phyloP scores from a whole-genome alignment of 2,329 filamentous ascomycete species.

The Fusarium nelsonii region DNA sequence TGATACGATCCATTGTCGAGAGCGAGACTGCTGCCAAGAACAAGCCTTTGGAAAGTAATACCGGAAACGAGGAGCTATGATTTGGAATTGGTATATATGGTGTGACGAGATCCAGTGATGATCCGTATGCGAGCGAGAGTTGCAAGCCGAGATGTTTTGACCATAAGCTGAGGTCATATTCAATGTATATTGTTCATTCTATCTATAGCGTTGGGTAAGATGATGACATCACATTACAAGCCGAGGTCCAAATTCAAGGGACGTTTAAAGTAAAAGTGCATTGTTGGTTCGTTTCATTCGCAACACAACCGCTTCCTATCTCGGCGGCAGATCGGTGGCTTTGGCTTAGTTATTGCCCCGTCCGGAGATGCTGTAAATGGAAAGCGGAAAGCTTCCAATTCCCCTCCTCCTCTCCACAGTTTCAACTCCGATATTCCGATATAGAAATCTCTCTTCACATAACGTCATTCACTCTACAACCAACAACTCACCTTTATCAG shows the following conservation, averaged over 20 bases:
- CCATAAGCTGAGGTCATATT: neutral
- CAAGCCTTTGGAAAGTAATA: slow-evolving; percentile 7
- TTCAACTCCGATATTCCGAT: slow-evolving; percentile 3
- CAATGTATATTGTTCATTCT: neutral
- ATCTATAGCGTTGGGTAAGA: slow-evolving; percentile 3
- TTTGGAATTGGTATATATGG: neutral
- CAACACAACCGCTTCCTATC: neutral
- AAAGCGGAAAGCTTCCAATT: slow-evolving; percentile 12
- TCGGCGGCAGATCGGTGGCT: slow-evolving; percentile 20
- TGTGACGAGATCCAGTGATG: neutral
- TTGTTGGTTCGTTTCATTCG: slow-evolving; percentile 2
- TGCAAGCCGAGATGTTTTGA: neutral
- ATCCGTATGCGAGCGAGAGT: neutral
- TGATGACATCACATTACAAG: slow-evolving; percentile 17
- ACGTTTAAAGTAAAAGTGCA: neutral
- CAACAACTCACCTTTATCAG: neutral
- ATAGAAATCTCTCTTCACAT: slow-evolving; percentile 4
- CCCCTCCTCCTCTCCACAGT: slow-evolving; percentile 17
- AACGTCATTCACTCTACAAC: neutral
- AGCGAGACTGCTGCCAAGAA: slow-evolving; percentile 55
- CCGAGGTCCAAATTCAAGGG: neutral
- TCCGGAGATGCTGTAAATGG: slow-evolving; percentile 29
- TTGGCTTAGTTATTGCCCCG: slow-evolving; percentile 28
- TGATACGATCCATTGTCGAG: slow-evolving; percentile 70
- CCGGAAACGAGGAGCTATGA: slow-evolving; percentile 13